Evolutionary conservation across 371 early-diverging fungal species (phyloP), one percentile per base, ranked within the genome.

Genomic region (Lichtheimia corymbifera): DNA sequence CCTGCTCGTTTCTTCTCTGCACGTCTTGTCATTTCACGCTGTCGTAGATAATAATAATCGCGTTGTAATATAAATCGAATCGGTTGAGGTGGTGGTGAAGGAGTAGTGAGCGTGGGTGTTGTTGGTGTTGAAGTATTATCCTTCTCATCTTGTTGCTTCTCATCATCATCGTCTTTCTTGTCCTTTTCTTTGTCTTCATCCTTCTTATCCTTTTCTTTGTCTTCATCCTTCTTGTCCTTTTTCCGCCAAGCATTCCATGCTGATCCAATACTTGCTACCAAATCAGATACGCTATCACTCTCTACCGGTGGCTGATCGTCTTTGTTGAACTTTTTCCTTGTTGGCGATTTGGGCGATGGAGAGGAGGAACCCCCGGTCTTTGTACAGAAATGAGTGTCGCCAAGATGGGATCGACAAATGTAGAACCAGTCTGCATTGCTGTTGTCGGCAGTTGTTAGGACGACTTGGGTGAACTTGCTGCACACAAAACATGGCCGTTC

Each of bases 401-500:
- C 74, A 4, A 81, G 60, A 68, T 81, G 81, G 47, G 62, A 50
- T 53, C 68, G 68, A 43, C 86, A 86, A 28, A 73, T 61, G 42
- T 80, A 83, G 58, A 86, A 86, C 84, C 83, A 86, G 63, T 86
- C 86, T 30, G 66, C 64, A 40, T 83, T 83, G 51, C 73, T 74
- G 58, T 71, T 71, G 42, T 83, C 82, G 11, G 83, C 82, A 41
- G 76, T 77, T 5, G 80, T 82, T 57, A 86, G 50, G 15, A 86
- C 86, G 9, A 77, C 83, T 6, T 67, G 63, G 1, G 84, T 80
- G 55, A 83, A 82, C 58, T 82, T 83, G 70, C 70, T 79, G 50
- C 86, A 86, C 14, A 86, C 73, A 68, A 74, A 86, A 64, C 86
- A 86, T 18, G 86, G 79, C 28, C 86, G 74, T 43, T 86, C 86